A percentile compares a stretch with the other conserved stretches of the same genome.
These are phyloP conservation scores for Russula olivacea DNA, from an alignment of 768 basidiomycete genomes.

Conservation along the genomic window DNA sequence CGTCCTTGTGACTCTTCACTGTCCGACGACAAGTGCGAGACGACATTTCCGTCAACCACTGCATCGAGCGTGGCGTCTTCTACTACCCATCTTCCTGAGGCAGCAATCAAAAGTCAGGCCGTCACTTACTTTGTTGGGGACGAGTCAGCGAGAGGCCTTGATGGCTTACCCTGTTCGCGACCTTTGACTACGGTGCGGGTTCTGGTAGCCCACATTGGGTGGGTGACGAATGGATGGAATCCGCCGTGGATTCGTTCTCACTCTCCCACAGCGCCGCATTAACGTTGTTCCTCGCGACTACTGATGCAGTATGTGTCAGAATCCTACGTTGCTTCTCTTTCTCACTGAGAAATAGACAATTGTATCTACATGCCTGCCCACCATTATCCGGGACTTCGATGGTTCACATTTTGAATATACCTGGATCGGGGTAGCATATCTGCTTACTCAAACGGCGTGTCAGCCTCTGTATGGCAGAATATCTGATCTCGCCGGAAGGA, in stretches of 20 bases:
- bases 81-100: conserved; percentile 16
- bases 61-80: conserved; percentile 15
- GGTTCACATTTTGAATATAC: conserved; percentile 72
- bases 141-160: not conserved
- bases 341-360: conserved; percentile 43
- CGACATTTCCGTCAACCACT: conserved; percentile 5
- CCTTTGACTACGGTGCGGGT: conserved; percentile 20
- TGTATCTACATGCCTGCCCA: conserved; percentile 79
- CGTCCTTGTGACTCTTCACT: not conserved
- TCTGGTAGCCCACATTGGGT: conserved; percentile 25
- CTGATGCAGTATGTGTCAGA: conserved; percentile 59
- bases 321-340: conserved; percentile 11
- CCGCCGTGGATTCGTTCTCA: conserved; percentile 9
- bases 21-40: conserved; percentile 3
- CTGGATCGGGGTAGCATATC: conserved; percentile 81
- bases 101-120: conserved; percentile 5
- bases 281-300: conserved; percentile 79
- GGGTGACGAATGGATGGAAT: conserved; percentile 6
- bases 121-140: conserved; percentile 5
- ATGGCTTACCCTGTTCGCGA: conserved; percentile 7
- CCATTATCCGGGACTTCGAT: conserved; percentile 62
- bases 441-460: conserved; percentile 81
- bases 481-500: conserved; percentile 75
- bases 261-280: conserved; percentile 55
- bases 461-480: conserved; percentile 79